Evolutionary conservation across 192 early-diverging fungal species (phyloP), one percentile per base, ranked within the genome.

Genomic region (Dimargaris verticillata): DNA sequence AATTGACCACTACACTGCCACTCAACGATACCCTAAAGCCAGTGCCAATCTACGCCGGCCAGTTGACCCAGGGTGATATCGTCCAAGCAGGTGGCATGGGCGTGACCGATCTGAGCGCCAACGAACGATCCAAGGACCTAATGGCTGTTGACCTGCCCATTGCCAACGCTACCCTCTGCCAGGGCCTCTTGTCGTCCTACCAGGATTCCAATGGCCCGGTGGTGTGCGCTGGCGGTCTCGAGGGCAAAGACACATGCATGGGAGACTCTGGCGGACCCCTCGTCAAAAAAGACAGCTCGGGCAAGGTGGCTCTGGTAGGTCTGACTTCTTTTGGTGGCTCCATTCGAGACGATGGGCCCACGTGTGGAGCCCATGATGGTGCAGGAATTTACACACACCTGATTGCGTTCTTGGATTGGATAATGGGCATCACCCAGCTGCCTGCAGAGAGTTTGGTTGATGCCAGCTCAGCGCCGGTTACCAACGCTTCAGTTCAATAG

Each of bases 251-350:
- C 18, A 71, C 73, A 0, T 78, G 76, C 51, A 69, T 69, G 0
- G 76, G 76, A 24, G 76, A 78, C 42, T 74, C 73, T 3, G 76
- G 76, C 3, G 76, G 76, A 11, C 76, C 73, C 1, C 44, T 78
- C n/a, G 33, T 42, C 57, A 44, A 17, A 33, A 6, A 3, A 17
- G 13, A 43, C 38, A 17, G 6, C 0, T 11, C n/a, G 6, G 42
- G 42, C 26, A n/a, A 41, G 26, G 11, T 17, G 6, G 38, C 43
- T 20, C 43, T 43, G 38, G 57, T 59, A 5, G 38, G 38, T 4
- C n/a, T 41, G 13, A 43, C 57, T 24, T 59, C 57, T 1, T 43
- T 18, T 13, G 29, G 29, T 24, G n/a, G 15, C 14, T 25, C 11
- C 5, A 18, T 14, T 20, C n/a, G 42, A 20, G 38, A 41, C 4